Evolutionary conservation across 257 asterid species (phyloP), one percentile per base, ranked within the genome.

Genomic region (Jasminum sambac): DNA sequence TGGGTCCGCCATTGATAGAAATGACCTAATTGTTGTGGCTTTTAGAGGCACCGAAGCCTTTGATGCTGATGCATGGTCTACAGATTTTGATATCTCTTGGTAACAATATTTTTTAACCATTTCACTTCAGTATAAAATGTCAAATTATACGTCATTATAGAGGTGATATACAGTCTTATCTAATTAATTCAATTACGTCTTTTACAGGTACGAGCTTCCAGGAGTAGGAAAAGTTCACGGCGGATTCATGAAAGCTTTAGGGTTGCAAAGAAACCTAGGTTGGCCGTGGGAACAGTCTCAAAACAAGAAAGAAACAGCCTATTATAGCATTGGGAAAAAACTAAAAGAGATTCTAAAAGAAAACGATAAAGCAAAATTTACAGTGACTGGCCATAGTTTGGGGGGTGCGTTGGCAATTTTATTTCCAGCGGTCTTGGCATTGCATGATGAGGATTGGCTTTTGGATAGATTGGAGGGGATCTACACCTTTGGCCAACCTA

Each of bases 181-280:
- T 16, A 52, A n/a, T 52, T 19, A 19, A 8, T 23, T 23, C 19
- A 55, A 23, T 24, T 55, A 21, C 2, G 34, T 23, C 16, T 55
- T 23, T 34, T 19, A 55, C 62, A 55, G 36, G 36, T 85, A 78
- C 77, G 73, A 80, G 36, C 40, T 80, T 17, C 80, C 81, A 3
- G 71, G 36, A 2, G 58, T 75, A 25, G 86, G 90, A 4, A 81
- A 72, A 57, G 58, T 81, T 14, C 90, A 86, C 68, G 86, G 90
- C 52, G 90, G 90, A 61, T 86, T 86, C 76, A 74, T 86, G 79
- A 83, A 86, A 63, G 85, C 88, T 1, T 67, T 86, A 0, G 90
- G 90, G 10, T 60, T 86, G 23, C 86, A 81, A 38, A 73, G 63
- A 36, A 69, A 73, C 78, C 64, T 48, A 0, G 90, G 90, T 40